phyloP scores from a whole-genome alignment of 2,329 filamentous ascomycete species.

The Aphanoascus verrucosus region DNA sequence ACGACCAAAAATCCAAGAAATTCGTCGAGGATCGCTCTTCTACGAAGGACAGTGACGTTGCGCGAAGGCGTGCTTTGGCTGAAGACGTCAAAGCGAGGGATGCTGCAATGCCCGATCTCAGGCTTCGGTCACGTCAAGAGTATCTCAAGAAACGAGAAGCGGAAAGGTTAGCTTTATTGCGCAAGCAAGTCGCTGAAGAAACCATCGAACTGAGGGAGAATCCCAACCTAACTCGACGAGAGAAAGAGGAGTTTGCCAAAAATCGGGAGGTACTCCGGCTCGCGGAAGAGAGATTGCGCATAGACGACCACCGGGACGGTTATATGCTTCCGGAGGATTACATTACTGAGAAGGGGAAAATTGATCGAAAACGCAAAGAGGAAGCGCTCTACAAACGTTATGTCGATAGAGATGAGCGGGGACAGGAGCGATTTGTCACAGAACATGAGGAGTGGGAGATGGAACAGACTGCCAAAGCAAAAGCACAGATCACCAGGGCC shows the following conservation, averaged over 20 bases:
- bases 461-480: conserved; percentile 79
- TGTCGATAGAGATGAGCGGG: conserved; percentile 75
- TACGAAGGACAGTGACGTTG: conserved; percentile 47
- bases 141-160: conserved; percentile 89
- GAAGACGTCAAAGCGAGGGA: conserved; percentile 57
- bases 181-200: conserved; percentile 85
- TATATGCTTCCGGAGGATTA: conserved; percentile 93
- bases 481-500: conserved; percentile 65
- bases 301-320: conserved; percentile 85
- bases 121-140: conserved; percentile 75
- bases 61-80: conserved; percentile 51
- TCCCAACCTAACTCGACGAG: conserved; percentile 60
- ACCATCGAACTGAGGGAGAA: conserved; percentile 68
- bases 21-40: conserved; percentile 49
- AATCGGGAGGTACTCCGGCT: conserved; percentile 73
- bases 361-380: conserved; percentile 76
- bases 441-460: conserved; percentile 95
- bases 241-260: conserved; percentile 78
- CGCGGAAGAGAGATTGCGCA: conserved; percentile 71
- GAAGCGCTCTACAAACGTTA: conserved; percentile 85
- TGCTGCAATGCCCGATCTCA: conserved; percentile 66
- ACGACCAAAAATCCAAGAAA: conserved; percentile 60
- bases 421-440: conserved; percentile 78
- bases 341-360: conserved; percentile 84
- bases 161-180: conserved; percentile 72